Percentiles rank a stretch among this genome's conserved stretches.
Evolutionary conservation across 768 basidiomycete species (phyloP).

Genomic region (Leccinellum albellum): DNA sequence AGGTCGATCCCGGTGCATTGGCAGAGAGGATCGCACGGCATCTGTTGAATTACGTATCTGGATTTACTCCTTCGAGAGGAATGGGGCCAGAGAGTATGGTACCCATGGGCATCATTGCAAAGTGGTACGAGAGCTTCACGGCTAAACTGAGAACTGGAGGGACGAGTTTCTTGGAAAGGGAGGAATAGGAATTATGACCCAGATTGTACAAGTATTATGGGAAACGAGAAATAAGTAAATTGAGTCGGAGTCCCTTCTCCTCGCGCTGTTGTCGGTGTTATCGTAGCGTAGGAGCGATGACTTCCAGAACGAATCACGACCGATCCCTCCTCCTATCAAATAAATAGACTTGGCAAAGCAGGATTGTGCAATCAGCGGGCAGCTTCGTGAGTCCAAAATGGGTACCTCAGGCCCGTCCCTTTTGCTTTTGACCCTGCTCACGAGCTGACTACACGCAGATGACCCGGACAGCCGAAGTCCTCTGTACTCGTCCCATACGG

Average conservation of each 20-base stretch:
- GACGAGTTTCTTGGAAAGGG: slow-evolving; percentile 55
- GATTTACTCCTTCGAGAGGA: slow-evolving; percentile 49
- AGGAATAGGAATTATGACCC: slow-evolving; percentile 1
- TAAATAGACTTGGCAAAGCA: slow-evolving; percentile 66
- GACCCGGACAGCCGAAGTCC: slow-evolving; percentile 79
- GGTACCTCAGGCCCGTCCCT: slow-evolving; percentile 70
- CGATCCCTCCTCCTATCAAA: slow-evolving; percentile 73
- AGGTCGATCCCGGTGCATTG: slow-evolving; percentile 10
- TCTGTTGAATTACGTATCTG: slow-evolving; percentile 69
- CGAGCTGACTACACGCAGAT: slow-evolving; percentile 47
- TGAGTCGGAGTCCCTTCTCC: neutral
- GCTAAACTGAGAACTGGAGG: slow-evolving; percentile 58
- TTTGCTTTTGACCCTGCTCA: neutral
- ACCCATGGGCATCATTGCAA: slow-evolving; percentile 59
- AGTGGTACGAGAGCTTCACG: slow-evolving; percentile 70
- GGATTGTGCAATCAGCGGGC: slow-evolving; percentile 73
- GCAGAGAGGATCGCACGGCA: slow-evolving; percentile 50
- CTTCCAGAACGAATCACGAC: slow-evolving; percentile 80
- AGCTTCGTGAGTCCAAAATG: slow-evolving; percentile 92
- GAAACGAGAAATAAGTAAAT: neutral
- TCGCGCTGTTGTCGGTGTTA: neutral
- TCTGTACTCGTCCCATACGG: slow-evolving; percentile 81
- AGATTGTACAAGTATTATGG: no score
- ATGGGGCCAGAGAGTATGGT: slow-evolving; percentile 51
- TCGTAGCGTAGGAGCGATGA: slow-evolving; percentile 86